These are phyloP conservation scores for Deinandra increscens DNA, from an alignment of 129 eudicot species.

Conservation along the genomic window DNA sequence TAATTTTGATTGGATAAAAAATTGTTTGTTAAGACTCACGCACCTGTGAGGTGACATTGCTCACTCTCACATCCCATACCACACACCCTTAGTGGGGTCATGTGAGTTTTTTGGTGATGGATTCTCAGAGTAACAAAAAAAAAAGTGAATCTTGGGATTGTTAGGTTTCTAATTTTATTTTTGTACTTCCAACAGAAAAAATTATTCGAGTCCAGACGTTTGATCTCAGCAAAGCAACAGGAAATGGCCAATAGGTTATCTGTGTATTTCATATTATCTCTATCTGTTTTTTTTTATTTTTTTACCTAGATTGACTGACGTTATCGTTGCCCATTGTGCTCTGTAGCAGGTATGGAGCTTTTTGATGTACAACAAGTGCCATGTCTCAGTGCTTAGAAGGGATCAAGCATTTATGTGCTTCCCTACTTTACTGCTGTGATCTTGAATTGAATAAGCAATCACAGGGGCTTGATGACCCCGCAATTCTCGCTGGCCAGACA, in stretches of 20 bases:
- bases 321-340: not conserved
- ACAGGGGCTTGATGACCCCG: constrained; percentile 86
- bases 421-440: constrained; percentile 74
- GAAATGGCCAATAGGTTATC: constrained; percentile 65
- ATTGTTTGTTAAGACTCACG: too few relatives aligned
- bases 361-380: constrained; percentile 54
- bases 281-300: not conserved
- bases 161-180: not conserved
- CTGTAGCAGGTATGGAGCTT: constrained; percentile 60
- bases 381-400: constrained; percentile 96
- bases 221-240: constrained; percentile 25
- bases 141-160: not conserved
- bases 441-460: constrained; percentile 63
- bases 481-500: constrained; percentile 81
- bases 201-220: not conserved
- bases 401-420: constrained; percentile 76
- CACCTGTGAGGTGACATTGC: too few relatives aligned
- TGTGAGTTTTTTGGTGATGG: too few relatives aligned
- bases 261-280: not conserved
- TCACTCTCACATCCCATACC: too few relatives aligned
- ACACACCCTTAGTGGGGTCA: too few relatives aligned
- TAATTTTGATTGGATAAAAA: too few relatives aligned
- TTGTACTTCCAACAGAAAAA: constrained; percentile 22
- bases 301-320: not conserved
- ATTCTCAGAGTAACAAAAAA: too few relatives aligned